These are phyloP conservation scores for Coemansia sp. DNA, from an alignment of 192 early-diverging fungal genomes.

Conservation along the genomic window DNA sequence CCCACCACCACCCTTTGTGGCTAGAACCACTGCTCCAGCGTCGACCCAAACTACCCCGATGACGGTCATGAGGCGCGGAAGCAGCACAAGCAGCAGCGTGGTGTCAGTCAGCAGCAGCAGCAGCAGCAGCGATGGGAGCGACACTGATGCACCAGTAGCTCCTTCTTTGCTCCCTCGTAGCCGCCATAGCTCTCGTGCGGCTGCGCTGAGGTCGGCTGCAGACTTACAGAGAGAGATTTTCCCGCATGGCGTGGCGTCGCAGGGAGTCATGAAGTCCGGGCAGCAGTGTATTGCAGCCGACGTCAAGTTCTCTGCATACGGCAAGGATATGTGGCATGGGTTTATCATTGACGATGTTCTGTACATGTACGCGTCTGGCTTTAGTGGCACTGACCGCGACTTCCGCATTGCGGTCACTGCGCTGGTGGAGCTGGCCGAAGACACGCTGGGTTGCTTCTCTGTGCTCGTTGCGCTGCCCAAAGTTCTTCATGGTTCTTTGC, in stretches of 20 bases:
- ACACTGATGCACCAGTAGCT: background rate
- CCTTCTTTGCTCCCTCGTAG: background rate
- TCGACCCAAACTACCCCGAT: background rate
- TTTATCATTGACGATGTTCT: conserved; percentile 44
- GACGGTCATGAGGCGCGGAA: background rate
- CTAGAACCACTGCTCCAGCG: background rate
- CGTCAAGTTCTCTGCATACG: conserved; percentile 17
- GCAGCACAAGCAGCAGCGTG: conserved; percentile 11
- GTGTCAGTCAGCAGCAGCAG: conserved; percentile 11
- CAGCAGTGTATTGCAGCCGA: conserved; percentile 16
- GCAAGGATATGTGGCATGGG: conserved; percentile 39
- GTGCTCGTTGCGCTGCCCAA: conserved; percentile 45
- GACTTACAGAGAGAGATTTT: conserved; percentile 28
- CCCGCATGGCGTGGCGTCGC: conserved; percentile 46
- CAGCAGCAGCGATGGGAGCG: background rate
- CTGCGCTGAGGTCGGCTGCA: conserved; percentile 27
- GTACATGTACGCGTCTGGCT: conserved; percentile 23
- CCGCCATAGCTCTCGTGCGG: background rate
- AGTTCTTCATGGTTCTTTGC: conserved; percentile 5
- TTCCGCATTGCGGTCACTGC: conserved; percentile 51
- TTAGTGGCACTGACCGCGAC: conserved; percentile 23
- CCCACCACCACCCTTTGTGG: no score
- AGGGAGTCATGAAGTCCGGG: conserved; percentile 43
- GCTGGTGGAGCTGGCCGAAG: conserved; percentile 56
- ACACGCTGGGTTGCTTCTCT: conserved; percentile 34